Conservation (phyloP, 208 protist genomes). For the Angomonas deanei region DNA sequence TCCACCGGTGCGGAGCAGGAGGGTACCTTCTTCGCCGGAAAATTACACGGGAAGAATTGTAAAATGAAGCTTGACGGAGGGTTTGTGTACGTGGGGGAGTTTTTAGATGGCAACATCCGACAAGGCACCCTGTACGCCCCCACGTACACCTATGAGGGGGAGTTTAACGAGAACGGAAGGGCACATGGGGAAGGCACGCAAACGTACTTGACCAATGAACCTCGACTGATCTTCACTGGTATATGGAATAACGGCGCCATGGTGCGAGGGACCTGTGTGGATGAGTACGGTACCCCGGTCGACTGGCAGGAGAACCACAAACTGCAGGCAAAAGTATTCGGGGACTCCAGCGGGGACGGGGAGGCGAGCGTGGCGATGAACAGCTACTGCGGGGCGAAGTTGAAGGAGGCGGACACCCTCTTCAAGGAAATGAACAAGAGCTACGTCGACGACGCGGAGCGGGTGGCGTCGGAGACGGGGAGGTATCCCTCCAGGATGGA, state of each 20-base stretch:
- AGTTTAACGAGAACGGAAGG: conserved; percentile 84
- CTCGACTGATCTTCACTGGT: conserved; percentile 79
- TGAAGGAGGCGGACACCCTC: conserved; percentile 70
- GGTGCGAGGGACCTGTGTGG: conserved; percentile 69
- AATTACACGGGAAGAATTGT: conserved; percentile 75
- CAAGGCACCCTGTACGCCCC: conserved; percentile 81
- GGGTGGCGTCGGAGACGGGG: conserved; percentile 36
- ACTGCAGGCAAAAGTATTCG: conserved; percentile 66
- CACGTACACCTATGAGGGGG: conserved; percentile 89
- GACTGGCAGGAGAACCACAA: conserved; percentile 87
- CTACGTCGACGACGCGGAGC: conserved; percentile 69
- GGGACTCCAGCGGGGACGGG: conserved; percentile 30
- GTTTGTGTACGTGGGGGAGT: conserved; percentile 87
- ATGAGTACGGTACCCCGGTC: conserved; percentile 83
- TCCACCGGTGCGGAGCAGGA: conserved; percentile 74
- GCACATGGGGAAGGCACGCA: conserved; percentile 83
- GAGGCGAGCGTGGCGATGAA: conserved; percentile 66
- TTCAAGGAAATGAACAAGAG: conserved; percentile 64
- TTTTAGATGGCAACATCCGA: conserved; percentile 76
- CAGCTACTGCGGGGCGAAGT: conserved; percentile 68
- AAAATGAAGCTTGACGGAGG: conserved; percentile 90
- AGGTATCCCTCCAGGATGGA: conserved; percentile 68
- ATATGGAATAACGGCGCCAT: conserved; percentile 82
- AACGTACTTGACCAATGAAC: conserved; percentile 83
- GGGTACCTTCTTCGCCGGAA: conserved; percentile 83